Evolutionary conservation across 768 basidiomycete genomes (phyloP), one percentile per base, ranked within the genome.

Genomic region (Nevesoporus exiguus): DNA sequence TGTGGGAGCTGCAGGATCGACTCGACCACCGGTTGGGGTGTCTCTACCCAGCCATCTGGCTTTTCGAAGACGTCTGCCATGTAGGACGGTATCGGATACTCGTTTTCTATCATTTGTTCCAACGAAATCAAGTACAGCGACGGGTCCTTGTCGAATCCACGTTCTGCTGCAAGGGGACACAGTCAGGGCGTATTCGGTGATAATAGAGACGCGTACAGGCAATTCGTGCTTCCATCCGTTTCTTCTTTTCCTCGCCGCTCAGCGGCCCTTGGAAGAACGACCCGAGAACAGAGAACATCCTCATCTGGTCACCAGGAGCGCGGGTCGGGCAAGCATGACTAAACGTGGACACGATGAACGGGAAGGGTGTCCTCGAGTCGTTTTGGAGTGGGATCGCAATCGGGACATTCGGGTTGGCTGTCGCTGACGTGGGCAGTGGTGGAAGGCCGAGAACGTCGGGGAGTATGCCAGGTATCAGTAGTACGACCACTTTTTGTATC

Each of bases 31-130:
- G 74, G 69, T 52, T 82, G 71, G 2, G 92, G 88, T 0, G 88
- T 93, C 72, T 98, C 91, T 7, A 90, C 71, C 93, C 93, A 97
- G 2, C 85, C 93, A 1, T 63, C 67, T 6, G 81, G 75, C 64
- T 81, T 82, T 59, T 85, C 70, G 56, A 84, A 85, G 3, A 83
- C 73, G 57, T 89, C 85, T 6, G 86, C 82, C 73, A 93, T 78
- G 63, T 95, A 96, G 0, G 86, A 86, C 7, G 94, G 92, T 48
- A 93, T 74, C 0, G 89, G 91, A 62, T 98, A 98, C 49, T 94
- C 92, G 63, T 98, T 93, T 64, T 98, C 92, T 49, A 90, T 77
- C 93, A 98, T 95, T 66, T 95, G 88, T 56, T 90, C 85, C 22
- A 85, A 70, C 0, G 85, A 82, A 33, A 98, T 76, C 39, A 90